Conservation (phyloP, 1,284 basidiomycete genomes). For the Neolentinus lepideus region DNA sequence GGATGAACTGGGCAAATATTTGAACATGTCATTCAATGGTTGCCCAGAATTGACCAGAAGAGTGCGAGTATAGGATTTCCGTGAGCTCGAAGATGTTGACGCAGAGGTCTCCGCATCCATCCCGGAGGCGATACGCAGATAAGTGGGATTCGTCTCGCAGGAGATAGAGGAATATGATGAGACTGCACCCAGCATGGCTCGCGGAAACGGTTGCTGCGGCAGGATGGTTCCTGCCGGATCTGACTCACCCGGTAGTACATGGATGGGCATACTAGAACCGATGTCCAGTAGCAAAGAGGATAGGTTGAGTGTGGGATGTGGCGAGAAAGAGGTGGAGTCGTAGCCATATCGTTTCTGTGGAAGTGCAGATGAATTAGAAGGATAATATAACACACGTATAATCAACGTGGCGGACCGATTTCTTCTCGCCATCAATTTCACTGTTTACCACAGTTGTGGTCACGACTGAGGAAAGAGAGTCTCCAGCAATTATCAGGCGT, state of each 20-base stretch:
- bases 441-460: conserved; percentile 22
- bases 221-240: conserved; percentile 88
- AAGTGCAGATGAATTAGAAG: conserved; percentile 5
- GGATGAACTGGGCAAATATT: conserved; percentile 73
- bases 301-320: conserved; percentile 69
- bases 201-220: conserved; percentile 91
- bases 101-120: neutral
- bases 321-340: conserved; percentile 57
- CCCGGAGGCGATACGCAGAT: conserved; percentile 43
- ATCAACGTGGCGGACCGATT: conserved; percentile 39
- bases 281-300: conserved; percentile 71
- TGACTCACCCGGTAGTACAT: conserved; percentile 77
- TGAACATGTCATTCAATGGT: conserved; percentile 91
- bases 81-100: conserved; percentile 13
- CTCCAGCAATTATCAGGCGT: conserved; percentile 80
- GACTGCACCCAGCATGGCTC: conserved; percentile 81
- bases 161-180: conserved; percentile 59
- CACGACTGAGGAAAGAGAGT: conserved; percentile 63
- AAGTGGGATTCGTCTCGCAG: conserved; percentile 88
- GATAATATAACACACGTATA: conserved; percentile 4
- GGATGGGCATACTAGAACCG: conserved; percentile 66
- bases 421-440: conserved; percentile 47
- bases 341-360: conserved; percentile 51
- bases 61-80: conserved; percentile 32
- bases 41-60: conserved; percentile 87